Conservation (phyloP, 345 rosid genomes). For the Brassica cretica region DNA sequence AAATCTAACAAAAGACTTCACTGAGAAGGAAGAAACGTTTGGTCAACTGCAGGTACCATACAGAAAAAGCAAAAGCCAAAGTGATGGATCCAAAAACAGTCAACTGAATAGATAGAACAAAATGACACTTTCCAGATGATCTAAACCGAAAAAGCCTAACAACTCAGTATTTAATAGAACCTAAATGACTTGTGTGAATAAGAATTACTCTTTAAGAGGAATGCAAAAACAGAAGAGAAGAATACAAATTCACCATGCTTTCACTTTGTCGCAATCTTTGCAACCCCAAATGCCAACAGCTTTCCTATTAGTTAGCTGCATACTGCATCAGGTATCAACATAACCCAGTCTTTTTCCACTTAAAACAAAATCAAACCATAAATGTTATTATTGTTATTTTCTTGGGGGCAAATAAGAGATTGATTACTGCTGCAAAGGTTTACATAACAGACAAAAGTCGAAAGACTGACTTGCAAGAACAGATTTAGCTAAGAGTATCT, state of each 20-base stretch:
- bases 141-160: neutral
- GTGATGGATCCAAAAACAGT: neutral
- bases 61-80: neutral
- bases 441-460: neutral
- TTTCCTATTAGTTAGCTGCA: conserved; percentile 59
- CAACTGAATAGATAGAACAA: neutral
- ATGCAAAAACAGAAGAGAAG: neutral
- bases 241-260: conserved; percentile 33
- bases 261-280: conserved; percentile 67
- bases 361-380: no score
- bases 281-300: conserved; percentile 76
- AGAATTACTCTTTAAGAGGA: neutral
- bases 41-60: neutral
- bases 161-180: neutral
- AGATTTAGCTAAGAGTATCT: neutral
- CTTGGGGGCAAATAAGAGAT: neutral
- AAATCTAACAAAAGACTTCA: neutral
- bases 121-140: neutral
- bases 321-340: conserved; percentile 17
- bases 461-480: neutral
- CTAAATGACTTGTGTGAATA: neutral
- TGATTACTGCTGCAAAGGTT: neutral
- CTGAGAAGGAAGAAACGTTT: neutral
- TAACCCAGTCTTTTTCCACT: neutral
- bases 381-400: no score